Conservation (phyloP, 345 rosid genomes). For the Aethionema arabicum region DNA sequence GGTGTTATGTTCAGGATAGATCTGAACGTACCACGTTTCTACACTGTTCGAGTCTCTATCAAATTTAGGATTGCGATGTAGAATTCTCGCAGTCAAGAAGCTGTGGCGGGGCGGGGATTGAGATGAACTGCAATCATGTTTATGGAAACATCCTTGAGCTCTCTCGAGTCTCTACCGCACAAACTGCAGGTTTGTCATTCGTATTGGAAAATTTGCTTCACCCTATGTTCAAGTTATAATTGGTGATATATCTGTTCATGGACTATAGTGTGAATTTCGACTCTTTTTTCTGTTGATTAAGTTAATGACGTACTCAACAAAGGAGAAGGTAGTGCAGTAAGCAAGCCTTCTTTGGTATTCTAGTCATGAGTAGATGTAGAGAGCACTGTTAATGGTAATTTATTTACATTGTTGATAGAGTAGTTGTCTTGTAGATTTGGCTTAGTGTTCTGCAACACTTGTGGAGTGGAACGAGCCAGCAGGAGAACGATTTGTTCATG, state of each 20-base stretch:
- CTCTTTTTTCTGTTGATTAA: neutral
- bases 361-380: too few species aligned
- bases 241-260: neutral
- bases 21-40: too few species aligned
- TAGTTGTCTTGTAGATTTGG: conserved; percentile 21
- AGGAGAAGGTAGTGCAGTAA: neutral
- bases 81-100: too few species aligned
- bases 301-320: neutral
- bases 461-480: neutral
- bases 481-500: neutral
- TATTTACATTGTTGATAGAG: neutral
- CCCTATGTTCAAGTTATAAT: conserved; percentile 2
- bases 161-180: neutral
- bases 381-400: neutral
- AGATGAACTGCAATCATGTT: too few species aligned
- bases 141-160: neutral
- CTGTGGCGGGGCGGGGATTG: too few species aligned
- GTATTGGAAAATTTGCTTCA: neutral
- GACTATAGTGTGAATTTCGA: neutral
- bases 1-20: too few species aligned
- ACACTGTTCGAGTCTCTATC: too few species aligned
- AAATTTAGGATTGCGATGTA: too few species aligned
- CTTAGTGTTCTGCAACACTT: neutral
- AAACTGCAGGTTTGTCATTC: conserved; percentile 17
- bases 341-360: too few species aligned